Conservation (phyloP, 2,329 filamentous ascomycete genomes). For the Alternaria novae-zelandiae region DNA sequence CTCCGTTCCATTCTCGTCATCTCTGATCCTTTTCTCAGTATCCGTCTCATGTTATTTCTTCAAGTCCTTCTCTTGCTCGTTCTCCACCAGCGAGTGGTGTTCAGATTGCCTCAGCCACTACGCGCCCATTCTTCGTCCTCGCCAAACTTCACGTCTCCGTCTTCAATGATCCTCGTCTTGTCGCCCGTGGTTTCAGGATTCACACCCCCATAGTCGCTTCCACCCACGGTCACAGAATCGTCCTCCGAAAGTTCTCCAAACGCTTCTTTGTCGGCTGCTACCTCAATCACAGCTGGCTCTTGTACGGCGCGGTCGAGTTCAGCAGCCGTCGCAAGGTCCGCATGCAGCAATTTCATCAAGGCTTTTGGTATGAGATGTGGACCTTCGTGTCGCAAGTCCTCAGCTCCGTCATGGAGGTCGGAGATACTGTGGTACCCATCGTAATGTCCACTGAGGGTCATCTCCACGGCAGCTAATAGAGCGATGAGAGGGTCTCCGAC, state of each 20-base stretch:
- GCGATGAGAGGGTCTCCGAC: neutral
- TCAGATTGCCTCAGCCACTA: neutral
- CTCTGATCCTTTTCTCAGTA: neutral
- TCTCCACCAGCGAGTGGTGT: neutral
- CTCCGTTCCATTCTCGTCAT: neutral
- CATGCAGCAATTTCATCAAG: constrained; percentile 7
- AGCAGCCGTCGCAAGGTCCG: constrained; percentile 10
- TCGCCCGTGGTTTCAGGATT: neutral
- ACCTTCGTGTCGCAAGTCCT: constrained; percentile 9
- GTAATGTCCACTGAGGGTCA: neutral
- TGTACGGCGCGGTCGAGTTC: neutral
- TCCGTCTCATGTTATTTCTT: neutral
- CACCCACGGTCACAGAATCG: neutral
- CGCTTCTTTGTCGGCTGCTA: neutral
- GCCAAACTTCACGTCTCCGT: neutral
- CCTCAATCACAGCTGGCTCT: constrained; percentile 5
- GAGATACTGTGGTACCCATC: neutral
- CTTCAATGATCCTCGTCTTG: neutral
- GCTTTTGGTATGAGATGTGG: neutral
- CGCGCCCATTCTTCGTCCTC: neutral
- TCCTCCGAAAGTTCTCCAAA: neutral
- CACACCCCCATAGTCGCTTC: neutral
- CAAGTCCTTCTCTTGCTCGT: neutral
- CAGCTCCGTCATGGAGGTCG: neutral
- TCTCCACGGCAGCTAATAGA: neutral